Base-by-base conservation (phyloP, 306 rosid species). In the Prunus campanulata region DNA sequence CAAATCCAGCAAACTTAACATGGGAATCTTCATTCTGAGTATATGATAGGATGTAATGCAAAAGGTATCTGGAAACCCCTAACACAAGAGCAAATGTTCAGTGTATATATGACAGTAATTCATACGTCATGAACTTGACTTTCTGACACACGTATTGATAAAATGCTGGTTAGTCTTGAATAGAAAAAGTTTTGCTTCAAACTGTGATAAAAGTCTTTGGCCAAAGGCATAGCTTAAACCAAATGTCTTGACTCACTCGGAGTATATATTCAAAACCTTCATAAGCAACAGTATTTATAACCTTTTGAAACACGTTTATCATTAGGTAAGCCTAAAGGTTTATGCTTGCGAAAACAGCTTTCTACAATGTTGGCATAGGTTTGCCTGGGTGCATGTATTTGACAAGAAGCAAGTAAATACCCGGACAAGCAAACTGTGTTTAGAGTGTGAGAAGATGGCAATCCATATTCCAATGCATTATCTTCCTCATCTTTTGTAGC, bases 371-470 rank as follows among this genome's bases (percentile, higher is more conserved):
- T 66, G 11, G 18, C 68, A 35, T 61, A 56, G 44, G 27, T 74
- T 79, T 51, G 46, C 66, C 9, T 30, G 1, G 32, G 15, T 9
- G 39, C 44, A 56, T 7, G 13, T 7, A 22, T 35, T 30, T 4
- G 66, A 57, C 60, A 74, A 74, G 74, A 72, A 52, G n/a, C 77
- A 68, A 69, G 70, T 42, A 16, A 60, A 54, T 89, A 96, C 99
- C 99, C 99, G 62, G 97, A 87, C 78, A 96, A 87, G 86, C 99
- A 92, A 82, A 91, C 90, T 66, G 99, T 96, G 79, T 96, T 96
- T 60, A 96, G 93, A 32, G 98, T 88, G 80, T 96, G 99, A 75
- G 99, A 96, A 78, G 99, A 96, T 59, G 99, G 99, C 74, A 96
- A 76, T 76, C 99, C 99, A 85, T 96, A 92, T 85, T 96, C 99